Base-by-base conservation (phyloP, 23 red algal species). In the Cyanidium caldarium region DNA sequence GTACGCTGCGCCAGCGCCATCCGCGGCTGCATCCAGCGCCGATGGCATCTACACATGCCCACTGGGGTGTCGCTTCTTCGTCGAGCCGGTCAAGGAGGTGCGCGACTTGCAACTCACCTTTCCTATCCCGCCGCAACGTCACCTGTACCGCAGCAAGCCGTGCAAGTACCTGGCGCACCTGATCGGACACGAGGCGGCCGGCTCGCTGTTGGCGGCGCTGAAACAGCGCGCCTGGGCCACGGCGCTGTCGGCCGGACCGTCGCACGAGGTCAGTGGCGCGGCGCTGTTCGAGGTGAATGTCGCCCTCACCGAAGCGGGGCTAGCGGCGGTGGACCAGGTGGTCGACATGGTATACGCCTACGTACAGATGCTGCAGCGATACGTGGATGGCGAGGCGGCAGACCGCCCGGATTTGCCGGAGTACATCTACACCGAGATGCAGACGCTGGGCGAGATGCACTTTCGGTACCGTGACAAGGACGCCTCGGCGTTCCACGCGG, bases 171-270 rank as follows among this genome's bases (percentile, higher is more conserved):
- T 95, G 16, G 43, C 70, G 23, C 73, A 79, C 45, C 72, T 87
- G 25, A 0, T 95, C 21, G 90, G 90, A 0, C 78, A 95, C 43
- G 90, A 95, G 68, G 80, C 82, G 0, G 66, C 75, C 35, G 83
- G 90, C 14, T 81, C 72, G 37, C 35, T 95, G 23, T 44, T 86
- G 26, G 78, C 73, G 28, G 37, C 77, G 73, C 57, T 95, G 38
- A 88, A 87, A 45, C 70, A 68, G 38, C 35, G 58, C 38, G 83
- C 79, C 21, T 95, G 82, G 82, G 72, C 77, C 29, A 80, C 86
- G 61, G 75, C 43, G 37, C 44, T 95, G 16, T 46, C 72, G 0
- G 42, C 70, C 21, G 80, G 90, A 16, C 26, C 30, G 5, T 17
- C 79, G 40, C 40, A 42, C 3, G 34, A 69, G 29, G 69, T 66